A percentile compares a stretch with the other conserved stretches of the same genome.
Evolutionary conservation across 306 rosid species (phyloP).

Genomic region (Betula pendula): DNA sequence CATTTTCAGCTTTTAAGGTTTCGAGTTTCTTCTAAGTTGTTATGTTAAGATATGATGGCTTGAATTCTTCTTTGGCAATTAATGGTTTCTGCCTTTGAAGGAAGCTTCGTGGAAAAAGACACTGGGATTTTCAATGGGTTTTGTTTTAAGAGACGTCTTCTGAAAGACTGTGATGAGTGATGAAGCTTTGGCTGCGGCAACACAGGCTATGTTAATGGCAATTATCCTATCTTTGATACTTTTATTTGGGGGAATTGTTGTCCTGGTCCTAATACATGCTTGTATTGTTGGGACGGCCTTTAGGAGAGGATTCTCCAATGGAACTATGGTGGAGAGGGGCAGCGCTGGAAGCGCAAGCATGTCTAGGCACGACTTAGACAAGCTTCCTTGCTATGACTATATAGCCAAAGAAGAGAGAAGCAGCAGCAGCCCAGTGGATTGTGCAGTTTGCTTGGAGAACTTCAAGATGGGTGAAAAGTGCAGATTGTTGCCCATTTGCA

Average conservation of each 20-base stretch:
- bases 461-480: constrained; percentile 59
- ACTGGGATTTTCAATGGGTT: constrained; percentile 2
- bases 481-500: constrained; percentile 54
- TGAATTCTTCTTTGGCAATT: background rate
- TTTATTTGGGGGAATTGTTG: constrained; percentile 37
- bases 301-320: constrained; percentile 29
- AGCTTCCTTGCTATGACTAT: constrained; percentile 65
- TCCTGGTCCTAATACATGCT: constrained; percentile 44
- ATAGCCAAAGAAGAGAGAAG: constrained; percentile 33
- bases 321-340: constrained; percentile 21
- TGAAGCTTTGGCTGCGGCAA: constrained; percentile 9
- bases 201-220: constrained; percentile 33
- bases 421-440: constrained; percentile 47
- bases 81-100: background rate
- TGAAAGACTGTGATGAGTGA: constrained; percentile 2
- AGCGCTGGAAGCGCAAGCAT: constrained; percentile 29
- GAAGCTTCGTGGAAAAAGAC: background rate
- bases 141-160: background rate
- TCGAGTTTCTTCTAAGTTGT: background rate
- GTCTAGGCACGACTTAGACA: constrained; percentile 51
- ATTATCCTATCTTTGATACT: constrained; percentile 33
- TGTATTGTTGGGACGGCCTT: constrained; percentile 41
- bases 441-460: constrained; percentile 73
- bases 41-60: background rate
- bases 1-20: background rate